A percentile compares a stretch with the other conserved stretches of the same genome.
Evolutionary conservation across 2,329 filamentous ascomycete genomes (phyloP).

Genomic region (Aspergillus amoenus): DNA sequence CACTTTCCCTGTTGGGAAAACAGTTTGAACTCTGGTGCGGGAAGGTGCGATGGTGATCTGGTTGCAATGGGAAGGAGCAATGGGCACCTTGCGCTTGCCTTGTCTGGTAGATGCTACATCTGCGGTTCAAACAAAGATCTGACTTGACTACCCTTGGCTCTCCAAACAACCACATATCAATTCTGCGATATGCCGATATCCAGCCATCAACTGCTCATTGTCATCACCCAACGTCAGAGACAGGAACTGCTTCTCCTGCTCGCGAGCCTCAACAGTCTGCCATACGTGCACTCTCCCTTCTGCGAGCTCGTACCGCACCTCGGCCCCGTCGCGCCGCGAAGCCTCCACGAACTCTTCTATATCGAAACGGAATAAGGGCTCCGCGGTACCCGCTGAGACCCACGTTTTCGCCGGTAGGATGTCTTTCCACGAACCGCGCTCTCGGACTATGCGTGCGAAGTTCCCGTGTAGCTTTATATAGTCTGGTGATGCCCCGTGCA

Average conservation of each 20-base stretch:
- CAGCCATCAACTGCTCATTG: slow-evolving; percentile 6
- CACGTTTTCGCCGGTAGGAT: slow-evolving; percentile 12
- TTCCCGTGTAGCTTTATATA: slow-evolving; percentile 5
- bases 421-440: slow-evolving; percentile 14
- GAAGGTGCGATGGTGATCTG: not conserved
- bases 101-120: not conserved
- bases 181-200: slow-evolving; percentile 20
- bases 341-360: slow-evolving; percentile 13
- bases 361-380: slow-evolving; percentile 15
- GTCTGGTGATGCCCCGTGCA: slow-evolving; percentile 1
- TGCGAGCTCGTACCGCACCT: slow-evolving; percentile 9
- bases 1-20: no score
- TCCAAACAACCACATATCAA: slow-evolving; percentile 32
- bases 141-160: not conserved
- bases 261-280: slow-evolving; percentile 12
- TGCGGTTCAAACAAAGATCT: not conserved
- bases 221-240: slow-evolving; percentile 2
- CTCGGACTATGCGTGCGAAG: slow-evolving; percentile 2
- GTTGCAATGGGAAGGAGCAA: not conserved
- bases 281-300: slow-evolving; percentile 12
- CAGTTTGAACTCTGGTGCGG: not conserved
- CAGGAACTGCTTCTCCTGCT: slow-evolving; percentile 10
- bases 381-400: slow-evolving; percentile 15
- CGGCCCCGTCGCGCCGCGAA: slow-evolving; percentile 10
- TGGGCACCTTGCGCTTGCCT: not conserved